phyloP scores from a whole-genome alignment of 139 green algal genomes.

The Chlamydomonas schloesseri region DNA sequence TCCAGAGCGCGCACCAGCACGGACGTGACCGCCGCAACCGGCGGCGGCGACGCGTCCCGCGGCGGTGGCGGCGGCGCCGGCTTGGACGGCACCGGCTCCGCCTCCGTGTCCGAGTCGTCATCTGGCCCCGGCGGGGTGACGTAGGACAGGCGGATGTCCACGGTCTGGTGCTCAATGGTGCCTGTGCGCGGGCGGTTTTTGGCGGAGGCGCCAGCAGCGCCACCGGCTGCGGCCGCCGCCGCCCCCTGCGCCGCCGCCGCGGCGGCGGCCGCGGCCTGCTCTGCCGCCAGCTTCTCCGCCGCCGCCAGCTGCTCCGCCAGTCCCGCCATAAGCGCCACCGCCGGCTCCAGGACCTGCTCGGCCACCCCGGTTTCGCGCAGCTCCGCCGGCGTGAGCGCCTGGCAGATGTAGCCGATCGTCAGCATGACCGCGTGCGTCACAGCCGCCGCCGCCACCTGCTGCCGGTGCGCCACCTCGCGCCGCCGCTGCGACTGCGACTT shows the following conservation, averaged over 20 bases:
- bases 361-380: background rate
- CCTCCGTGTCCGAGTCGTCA: background rate
- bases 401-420: conserved; percentile 31
- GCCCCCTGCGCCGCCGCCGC: background rate
- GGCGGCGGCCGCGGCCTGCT: background rate
- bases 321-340: background rate
- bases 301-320: conserved; percentile 1
- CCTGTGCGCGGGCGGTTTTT: background rate
- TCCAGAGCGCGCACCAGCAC: background rate
- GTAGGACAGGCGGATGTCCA: conserved; percentile 4
- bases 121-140: background rate
- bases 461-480: conserved; percentile 12
- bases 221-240: background rate
- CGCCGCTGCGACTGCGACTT: background rate
- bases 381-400: background rate
- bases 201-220: background rate
- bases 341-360: conserved; percentile 9
- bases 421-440: conserved; percentile 7
- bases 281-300: conserved; percentile 7
- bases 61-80: background rate
- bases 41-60: background rate
- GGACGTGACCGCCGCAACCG: background rate
- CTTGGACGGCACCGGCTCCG: background rate
- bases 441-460: background rate
- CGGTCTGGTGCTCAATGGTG: background rate